Evolutionary conservation across 306 rosid species (phyloP).

Genomic region (Vicia sativa): DNA sequence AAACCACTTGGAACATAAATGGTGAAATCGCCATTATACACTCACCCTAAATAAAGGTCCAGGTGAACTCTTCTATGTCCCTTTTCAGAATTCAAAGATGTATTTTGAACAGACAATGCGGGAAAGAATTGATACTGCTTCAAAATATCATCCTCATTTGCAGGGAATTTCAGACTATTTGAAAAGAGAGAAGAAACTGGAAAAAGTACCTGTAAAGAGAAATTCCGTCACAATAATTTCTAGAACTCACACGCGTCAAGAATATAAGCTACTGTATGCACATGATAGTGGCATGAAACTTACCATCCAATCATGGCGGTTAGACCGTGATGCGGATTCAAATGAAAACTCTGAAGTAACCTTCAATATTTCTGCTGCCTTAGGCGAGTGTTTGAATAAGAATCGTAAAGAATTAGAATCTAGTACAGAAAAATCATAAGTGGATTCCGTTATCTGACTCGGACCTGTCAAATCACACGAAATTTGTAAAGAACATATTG

Average conservation of each 20-base stretch:
- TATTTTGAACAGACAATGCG: slow-evolving; percentile 48
- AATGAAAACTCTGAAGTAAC: slow-evolving; percentile 63
- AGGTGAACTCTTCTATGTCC: slow-evolving; percentile 70
- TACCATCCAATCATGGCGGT: slow-evolving; percentile 79
- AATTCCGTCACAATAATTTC: slow-evolving; percentile 31
- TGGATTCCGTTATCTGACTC: slow-evolving; percentile 69
- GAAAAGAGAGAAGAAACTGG: slow-evolving; percentile 84
- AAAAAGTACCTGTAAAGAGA: slow-evolving; percentile 70
- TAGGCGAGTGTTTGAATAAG: slow-evolving; percentile 81
- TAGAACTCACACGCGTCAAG: slow-evolving; percentile 2
- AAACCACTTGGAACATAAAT: slow-evolving; percentile 31
- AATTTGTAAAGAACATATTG: slow-evolving; percentile 24
- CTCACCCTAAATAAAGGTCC: slow-evolving; percentile 93
- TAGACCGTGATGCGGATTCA: slow-evolving; percentile 61
- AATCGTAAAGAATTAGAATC: slow-evolving; percentile 93
- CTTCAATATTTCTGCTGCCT: slow-evolving; percentile 78
- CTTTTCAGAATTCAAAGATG: slow-evolving; percentile 44
- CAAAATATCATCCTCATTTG: slow-evolving; percentile 51
- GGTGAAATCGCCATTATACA: slow-evolving; percentile 28
- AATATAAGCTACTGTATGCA: slow-evolving; percentile 18
- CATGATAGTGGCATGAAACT: slow-evolving; percentile 29
- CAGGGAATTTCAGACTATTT: slow-evolving; percentile 81
- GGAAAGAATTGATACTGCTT: slow-evolving; percentile 68
- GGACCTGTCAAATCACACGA: slow-evolving; percentile 58
- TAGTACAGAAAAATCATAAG: slow-evolving; percentile 79